Evolutionary conservation across 441 rosid species (phyloP).

Genomic region (Populus hybrid): DNA sequence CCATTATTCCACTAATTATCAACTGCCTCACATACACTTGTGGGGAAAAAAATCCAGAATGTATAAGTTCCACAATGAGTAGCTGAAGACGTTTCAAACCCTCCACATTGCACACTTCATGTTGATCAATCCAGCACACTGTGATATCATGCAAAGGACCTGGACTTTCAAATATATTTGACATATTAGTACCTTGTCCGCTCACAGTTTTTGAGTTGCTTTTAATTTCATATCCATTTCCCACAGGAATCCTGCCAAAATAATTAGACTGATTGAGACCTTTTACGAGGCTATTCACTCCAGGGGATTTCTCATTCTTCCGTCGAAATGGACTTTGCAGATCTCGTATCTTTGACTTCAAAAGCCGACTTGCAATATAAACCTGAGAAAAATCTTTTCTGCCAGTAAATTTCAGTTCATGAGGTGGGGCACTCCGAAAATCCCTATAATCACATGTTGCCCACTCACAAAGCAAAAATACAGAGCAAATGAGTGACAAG

Average conservation of each 20-base stretch:
- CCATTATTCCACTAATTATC: slow-evolving; percentile 86
- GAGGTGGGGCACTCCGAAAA: slow-evolving; percentile 63
- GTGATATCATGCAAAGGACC: slow-evolving; percentile 92
- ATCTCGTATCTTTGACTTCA: slow-evolving; percentile 70
- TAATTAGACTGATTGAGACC: slow-evolving; percentile 32
- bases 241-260: slow-evolving; percentile 31
- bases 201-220: slow-evolving; percentile 22
- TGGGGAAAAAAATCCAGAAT: slow-evolving; percentile 83
- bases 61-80: slow-evolving; percentile 74
- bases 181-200: slow-evolving; percentile 22
- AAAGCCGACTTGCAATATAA: slow-evolving; percentile 72
- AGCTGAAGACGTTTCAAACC: slow-evolving; percentile 80
- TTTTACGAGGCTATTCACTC: slow-evolving; percentile 35
- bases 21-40: slow-evolving; percentile 95
- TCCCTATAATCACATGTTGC: slow-evolving; percentile 96
- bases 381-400: slow-evolving; percentile 81
- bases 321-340: slow-evolving; percentile 35
- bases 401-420: slow-evolving; percentile 73
- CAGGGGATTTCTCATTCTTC: slow-evolving; percentile 42
- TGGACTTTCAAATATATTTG: slow-evolving; percentile 82
- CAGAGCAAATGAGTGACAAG: slow-evolving; percentile 68
- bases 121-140: slow-evolving; percentile 99
- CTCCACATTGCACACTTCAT: slow-evolving; percentile 71
- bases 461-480: slow-evolving; percentile 97
- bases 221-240: slow-evolving; percentile 34